Conservation (phyloP, 2,329 filamentous ascomycete genomes). For the Fusarium continuum region DNA sequence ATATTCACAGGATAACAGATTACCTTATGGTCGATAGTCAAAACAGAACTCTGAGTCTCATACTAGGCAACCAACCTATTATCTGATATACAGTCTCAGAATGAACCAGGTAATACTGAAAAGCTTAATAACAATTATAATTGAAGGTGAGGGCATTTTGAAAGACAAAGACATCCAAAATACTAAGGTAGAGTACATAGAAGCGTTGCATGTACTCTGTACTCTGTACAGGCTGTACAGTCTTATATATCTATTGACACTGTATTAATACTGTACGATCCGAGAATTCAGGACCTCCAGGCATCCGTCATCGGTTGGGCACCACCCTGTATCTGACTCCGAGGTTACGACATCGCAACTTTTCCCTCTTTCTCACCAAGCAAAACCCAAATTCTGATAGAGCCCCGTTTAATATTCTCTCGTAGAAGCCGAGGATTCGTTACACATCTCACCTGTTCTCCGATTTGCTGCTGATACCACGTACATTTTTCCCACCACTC, state of each 20-base stretch:
- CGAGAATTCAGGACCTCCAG: slow-evolving; percentile 5
- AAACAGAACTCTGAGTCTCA: too few relatives aligned
- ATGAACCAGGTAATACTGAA: not conserved
- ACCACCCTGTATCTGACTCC: slow-evolving; percentile 20
- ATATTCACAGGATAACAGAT: too few relatives aligned
- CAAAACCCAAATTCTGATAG: slow-evolving; percentile 1
- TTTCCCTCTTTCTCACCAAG: not conserved
- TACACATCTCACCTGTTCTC: slow-evolving; percentile 6
- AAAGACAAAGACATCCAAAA: too few relatives aligned
- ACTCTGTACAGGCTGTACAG: too few relatives aligned
- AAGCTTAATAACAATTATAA: too few relatives aligned
- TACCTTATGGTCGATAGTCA: too few relatives aligned
- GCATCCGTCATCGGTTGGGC: slow-evolving; percentile 27
- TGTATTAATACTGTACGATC: slow-evolving; percentile 21
- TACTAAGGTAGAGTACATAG: too few relatives aligned
- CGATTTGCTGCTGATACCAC: slow-evolving; percentile 12
- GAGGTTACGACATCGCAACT: slow-evolving; percentile 21
- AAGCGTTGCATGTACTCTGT: not conserved
- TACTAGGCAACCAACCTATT: too few relatives aligned
- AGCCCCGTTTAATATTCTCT: slow-evolving; percentile 9
- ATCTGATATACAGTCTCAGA: too few relatives aligned
- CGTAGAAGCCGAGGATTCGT: not conserved
- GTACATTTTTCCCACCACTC: slow-evolving; percentile 19
- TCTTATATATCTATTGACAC: too few relatives aligned
- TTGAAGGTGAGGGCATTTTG: not conserved